Base-by-base conservation (phyloP, 495 filamentous ascomycete species). In the Daldinia loculata region DNA sequence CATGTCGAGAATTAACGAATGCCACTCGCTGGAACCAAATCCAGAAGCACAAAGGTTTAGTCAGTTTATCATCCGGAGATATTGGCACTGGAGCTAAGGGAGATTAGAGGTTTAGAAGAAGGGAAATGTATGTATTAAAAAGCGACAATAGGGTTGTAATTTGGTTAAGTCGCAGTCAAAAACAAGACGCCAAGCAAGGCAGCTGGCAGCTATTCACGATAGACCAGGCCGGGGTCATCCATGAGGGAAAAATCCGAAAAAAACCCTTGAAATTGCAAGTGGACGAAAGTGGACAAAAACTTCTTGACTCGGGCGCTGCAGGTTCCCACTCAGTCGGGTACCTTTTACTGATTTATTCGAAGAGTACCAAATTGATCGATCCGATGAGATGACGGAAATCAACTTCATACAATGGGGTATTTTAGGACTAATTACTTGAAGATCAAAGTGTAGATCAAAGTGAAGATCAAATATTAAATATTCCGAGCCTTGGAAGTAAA, bases 151-250 rank as follows among this genome's bases (percentile, higher is more conserved):
- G 43, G 50, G 43, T 68, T 22, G 36, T 32, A 51, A 32, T 32
- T 51, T 56, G 12, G 32, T 63, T 66, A 55, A 27, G 56, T 62
- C 61, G 70, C 61, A 58, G 66, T 66, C 61, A 63, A 67, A 48
- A 66, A 45, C 62, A 71, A 64, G 56, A 59, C 53, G 70, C 70
- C 57, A 73, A 73, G 61, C 66, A 39, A 55, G 45, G 69, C 36
- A 69, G 70, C 70, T 66, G 62, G 68, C 38, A 69, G 70, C 70
- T 73, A 66, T 69, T 66, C 70, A 73, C 70, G 66, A 73, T 73
- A 57, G 32, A 56, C 66, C 57, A 39, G 56, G 61, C 66, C 70
- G 52, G 66, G 70, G 66, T 66, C n/a, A 73, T 73, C 70, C 70
- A 73, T 73, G 66, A 69, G 70, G 51, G 27, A 53, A 15, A 53